Percentiles rank a stretch among this genome's conserved stretches.
Evolutionary conservation across 495 filamentous ascomycete species (phyloP).

Genomic region (Chaetomium cochliodes): DNA sequence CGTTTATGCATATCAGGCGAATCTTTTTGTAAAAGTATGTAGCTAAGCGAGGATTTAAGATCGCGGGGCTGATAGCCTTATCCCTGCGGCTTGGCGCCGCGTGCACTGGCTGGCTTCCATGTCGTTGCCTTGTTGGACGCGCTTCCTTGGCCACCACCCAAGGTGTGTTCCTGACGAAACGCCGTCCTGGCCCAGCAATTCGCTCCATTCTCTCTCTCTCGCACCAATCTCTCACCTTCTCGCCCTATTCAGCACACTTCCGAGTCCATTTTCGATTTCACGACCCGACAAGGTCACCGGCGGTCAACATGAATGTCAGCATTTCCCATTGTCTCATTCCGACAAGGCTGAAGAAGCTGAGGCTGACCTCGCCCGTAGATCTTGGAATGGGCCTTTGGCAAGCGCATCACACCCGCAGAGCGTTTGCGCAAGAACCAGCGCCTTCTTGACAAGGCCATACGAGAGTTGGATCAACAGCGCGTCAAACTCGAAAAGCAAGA

Average conservation of each 20-base stretch:
- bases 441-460: slow-evolving; percentile 92
- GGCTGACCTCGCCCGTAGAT: slow-evolving; percentile 55
- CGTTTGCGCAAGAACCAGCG: slow-evolving; percentile 95
- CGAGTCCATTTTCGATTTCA: neutral
- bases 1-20: neutral
- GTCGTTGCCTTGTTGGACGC: neutral
- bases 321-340: neutral
- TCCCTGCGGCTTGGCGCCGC: neutral
- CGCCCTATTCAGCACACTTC: neutral
- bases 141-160: slow-evolving; percentile 8
- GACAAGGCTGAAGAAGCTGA: neutral
- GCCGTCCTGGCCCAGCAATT: neutral
- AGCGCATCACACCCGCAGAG: slow-evolving; percentile 96
- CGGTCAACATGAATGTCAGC: slow-evolving; percentile 40
- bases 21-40: neutral
- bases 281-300: neutral
- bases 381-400: slow-evolving; percentile 97
- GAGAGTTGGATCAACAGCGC: slow-evolving; percentile 90
- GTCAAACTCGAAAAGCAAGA: slow-evolving; percentile 96
- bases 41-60: neutral
- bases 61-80: neutral
- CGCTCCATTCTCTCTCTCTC: neutral
- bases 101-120: too few relatives aligned
- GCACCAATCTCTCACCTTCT: neutral
- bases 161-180: slow-evolving; percentile 10